phyloP scores from a whole-genome alignment of 345 rosid species.

The Turritis glabra region DNA sequence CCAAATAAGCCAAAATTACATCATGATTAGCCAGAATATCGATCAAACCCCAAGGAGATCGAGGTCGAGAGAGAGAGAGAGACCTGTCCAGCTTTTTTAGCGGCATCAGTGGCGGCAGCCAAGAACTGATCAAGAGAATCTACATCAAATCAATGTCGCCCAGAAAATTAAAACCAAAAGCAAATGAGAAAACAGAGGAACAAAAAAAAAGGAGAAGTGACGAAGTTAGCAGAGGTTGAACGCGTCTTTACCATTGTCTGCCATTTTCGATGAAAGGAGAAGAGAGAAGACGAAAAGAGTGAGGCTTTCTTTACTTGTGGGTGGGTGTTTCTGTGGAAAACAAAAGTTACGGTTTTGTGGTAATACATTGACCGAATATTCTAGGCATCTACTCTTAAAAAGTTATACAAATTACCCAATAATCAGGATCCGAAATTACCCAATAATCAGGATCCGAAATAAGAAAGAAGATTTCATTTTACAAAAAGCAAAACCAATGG shows the following conservation, averaged over 20 bases:
- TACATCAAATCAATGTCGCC: slow-evolving; percentile 26
- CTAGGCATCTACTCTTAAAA: not conserved
- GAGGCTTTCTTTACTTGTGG: slow-evolving; percentile 2
- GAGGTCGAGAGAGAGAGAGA: not conserved
- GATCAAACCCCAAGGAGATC: not conserved
- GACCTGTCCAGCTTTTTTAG: slow-evolving; percentile 86
- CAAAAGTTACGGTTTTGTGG: slow-evolving; percentile 2
- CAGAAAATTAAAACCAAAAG: not conserved
- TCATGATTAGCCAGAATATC: not conserved
- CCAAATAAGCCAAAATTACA: not conserved
- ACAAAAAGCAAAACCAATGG: too few species aligned
- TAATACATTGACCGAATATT: not conserved
- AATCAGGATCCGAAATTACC: too few species aligned
- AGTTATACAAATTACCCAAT: too few species aligned
- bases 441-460: too few species aligned
- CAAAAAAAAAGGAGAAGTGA: not conserved
- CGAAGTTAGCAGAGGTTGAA: not conserved
- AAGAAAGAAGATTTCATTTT: too few species aligned
- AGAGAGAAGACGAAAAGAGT: slow-evolving; percentile 14
- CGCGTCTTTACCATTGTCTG: slow-evolving; percentile 48
- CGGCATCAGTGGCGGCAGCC: slow-evolving; percentile 82
- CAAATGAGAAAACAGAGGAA: slow-evolving; percentile 13
- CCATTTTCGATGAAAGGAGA: slow-evolving; percentile 41
- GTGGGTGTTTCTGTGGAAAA: slow-evolving; percentile 10
- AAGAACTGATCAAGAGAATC: slow-evolving; percentile 62